Base-by-base conservation (phyloP, 208 protist species). In the Wallacemonas collosoma region DNA sequence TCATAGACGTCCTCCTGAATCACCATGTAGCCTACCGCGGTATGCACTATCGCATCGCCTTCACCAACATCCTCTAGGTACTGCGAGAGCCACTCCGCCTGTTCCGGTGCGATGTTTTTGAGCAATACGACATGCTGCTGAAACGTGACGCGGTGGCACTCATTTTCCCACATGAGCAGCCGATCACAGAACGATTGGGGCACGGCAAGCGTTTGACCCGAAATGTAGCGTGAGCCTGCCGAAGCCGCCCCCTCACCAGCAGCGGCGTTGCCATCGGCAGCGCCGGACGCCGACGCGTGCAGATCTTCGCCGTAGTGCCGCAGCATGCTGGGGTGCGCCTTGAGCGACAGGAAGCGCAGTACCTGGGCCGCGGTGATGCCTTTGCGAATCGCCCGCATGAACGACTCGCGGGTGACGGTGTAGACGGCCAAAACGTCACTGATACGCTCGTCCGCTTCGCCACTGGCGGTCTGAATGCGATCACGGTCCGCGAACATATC, bases 161-260 rank as follows among this genome's bases (percentile, higher is more conserved):
- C 90, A 38, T 69, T 88, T 72, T 97, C 90, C 90, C 93, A 97
- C 86, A 91, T 93, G 48, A 87, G 66, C 55, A 97, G 69, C 77
- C 95, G 90, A 68, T 97, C 93, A 68, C 87, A 94, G 69, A 97
- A 87, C 3, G 93, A 94, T 64, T 95, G 90, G 26, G 93, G 93
- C 43, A 97, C 80, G n/a, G 85, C 74, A 7, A 82, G 57, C 40
- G 71, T 72, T 12, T 70, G 48, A 5, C 75, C 75, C 0, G 75
- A 71, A 40, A 75, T 63, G 3, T 54, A 50, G 17, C 55, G 14
- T 0, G 64, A 72, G 2, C 60, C 68, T 45, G 60, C 61, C 17
- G 69, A 15, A 26, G 40, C 47, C 44, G 40, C 35, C 51, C 56
- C 15, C 0, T 26, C 26, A 26, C 26, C 26, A 26, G 26, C 26